These are phyloP conservation scores for Penicillium thymicola DNA, from an alignment of 2,329 filamentous ascomycete genomes.

Conservation along the genomic window DNA sequence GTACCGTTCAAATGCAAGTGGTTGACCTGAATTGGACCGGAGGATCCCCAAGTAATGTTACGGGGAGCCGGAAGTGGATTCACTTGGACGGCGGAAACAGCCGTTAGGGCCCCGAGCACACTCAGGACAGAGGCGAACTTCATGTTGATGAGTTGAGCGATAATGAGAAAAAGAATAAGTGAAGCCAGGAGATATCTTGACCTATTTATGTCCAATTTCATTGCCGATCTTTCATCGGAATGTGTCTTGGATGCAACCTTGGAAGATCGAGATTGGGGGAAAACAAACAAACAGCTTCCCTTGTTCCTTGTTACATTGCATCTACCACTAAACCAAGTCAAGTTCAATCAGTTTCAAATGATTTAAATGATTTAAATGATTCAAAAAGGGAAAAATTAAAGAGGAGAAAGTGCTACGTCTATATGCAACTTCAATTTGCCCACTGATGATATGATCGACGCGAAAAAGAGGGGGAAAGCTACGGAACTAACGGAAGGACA, in stretches of 20 bases:
- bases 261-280: not conserved
- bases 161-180: not conserved
- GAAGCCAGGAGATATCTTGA: not conserved
- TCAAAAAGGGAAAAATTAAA: no score
- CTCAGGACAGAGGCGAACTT: slow-evolving; percentile 25
- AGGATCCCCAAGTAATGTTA: slow-evolving; percentile 52
- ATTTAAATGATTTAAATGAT: not conserved
- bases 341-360: not conserved
- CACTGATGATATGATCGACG: not conserved
- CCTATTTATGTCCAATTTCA: slow-evolving; percentile 16
- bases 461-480: not conserved
- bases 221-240: slow-evolving; percentile 19
- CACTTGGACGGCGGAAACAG: slow-evolving; percentile 47
- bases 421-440: slow-evolving; percentile 10
- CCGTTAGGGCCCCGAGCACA: slow-evolving; percentile 33
- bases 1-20: slow-evolving; percentile 37
- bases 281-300: not conserved
- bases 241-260: not conserved
- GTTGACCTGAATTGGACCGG: slow-evolving; percentile 47
- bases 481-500: not conserved
- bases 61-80: slow-evolving; percentile 56
- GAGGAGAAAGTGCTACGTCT: slow-evolving; percentile 12
- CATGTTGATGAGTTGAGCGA: slow-evolving; percentile 22
- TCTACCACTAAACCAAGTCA: not conserved
- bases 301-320: not conserved